Conservation (phyloP, 2,329 filamentous ascomycete species). For the Fusarium decemcellulare region DNA sequence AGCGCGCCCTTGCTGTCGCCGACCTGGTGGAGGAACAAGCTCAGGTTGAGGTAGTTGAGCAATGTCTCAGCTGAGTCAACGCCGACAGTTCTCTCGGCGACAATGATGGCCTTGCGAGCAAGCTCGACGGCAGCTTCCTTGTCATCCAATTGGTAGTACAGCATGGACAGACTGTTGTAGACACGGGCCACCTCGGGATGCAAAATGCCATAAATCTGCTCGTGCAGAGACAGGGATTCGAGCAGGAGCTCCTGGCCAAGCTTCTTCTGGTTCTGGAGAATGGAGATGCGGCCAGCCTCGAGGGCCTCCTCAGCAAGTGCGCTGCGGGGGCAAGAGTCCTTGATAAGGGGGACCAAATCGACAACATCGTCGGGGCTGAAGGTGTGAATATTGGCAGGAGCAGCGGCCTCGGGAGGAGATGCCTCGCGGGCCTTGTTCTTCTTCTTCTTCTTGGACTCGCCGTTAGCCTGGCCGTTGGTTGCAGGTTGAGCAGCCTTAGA, state of each 20-base stretch:
- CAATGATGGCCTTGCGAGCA: constrained; percentile 95
- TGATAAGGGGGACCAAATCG: constrained; percentile 94
- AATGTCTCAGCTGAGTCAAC: constrained; percentile 95
- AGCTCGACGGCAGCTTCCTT: constrained; percentile 96
- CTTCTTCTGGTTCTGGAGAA: constrained; percentile 95
- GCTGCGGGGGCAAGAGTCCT: constrained; percentile 93
- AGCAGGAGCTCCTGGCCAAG: constrained; percentile 94
- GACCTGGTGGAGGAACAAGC: constrained; percentile 91
- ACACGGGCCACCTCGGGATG: constrained; percentile 96
- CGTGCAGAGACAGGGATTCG: constrained; percentile 95
- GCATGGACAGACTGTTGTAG: constrained; percentile 94
- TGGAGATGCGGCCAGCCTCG: constrained; percentile 95
- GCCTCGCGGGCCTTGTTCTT: constrained; percentile 71
- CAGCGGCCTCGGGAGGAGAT: constrained; percentile 63
- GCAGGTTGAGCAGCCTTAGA: constrained; percentile 50
- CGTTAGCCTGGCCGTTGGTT: constrained; percentile 58
- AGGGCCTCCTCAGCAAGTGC: constrained; percentile 94
- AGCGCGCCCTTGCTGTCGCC: constrained; percentile 93
- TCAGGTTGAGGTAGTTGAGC: constrained; percentile 95
- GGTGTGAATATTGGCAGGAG: constrained; percentile 57
- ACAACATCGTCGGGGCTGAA: constrained; percentile 90
- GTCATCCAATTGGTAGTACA: constrained; percentile 98
- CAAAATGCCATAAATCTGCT: constrained; percentile 98
- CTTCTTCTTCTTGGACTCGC: constrained; percentile 72
- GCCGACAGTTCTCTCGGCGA: constrained; percentile 93